Evolutionary conservation across 805 yeast genomes (phyloP).

Genomic region (Deakozyma indianensis): DNA sequence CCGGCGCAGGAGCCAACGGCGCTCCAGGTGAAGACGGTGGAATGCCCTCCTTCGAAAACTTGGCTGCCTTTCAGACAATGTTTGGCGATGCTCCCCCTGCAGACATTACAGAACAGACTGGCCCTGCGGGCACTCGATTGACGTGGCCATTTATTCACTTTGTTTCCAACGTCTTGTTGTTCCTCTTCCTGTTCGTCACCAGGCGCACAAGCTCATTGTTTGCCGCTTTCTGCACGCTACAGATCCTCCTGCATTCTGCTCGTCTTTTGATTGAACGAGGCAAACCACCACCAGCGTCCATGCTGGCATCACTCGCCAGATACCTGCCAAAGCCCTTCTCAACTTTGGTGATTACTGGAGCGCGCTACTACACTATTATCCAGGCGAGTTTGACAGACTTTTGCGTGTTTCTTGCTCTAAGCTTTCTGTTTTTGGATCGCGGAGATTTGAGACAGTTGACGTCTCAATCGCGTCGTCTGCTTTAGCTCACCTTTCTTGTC

Average conservation of each 20-base stretch:
- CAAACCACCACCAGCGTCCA: conserved; percentile 10
- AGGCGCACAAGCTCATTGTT: not conserved
- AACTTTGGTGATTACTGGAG: conserved; percentile 9
- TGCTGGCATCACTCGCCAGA: conserved; percentile 8
- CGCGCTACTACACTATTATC: conserved; percentile 6
- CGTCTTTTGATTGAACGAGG: conserved; percentile 11
- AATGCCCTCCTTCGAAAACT: conserved; percentile 2
- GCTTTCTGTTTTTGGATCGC: not conserved
- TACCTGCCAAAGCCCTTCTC: conserved; percentile 13
- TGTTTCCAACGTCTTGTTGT: conserved; percentile 5
- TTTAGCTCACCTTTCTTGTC: too few species aligned
- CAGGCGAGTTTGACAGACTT: not conserved
- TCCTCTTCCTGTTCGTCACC: conserved; percentile 2
- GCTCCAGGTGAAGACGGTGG: not conserved
- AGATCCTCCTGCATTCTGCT: conserved; percentile 11
- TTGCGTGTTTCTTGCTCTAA: not conserved
- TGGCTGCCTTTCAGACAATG: conserved; percentile 5
- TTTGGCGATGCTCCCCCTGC: not conserved
- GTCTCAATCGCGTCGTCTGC: too few species aligned
- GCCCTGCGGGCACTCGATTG: not conserved
- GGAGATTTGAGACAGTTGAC: not conserved
- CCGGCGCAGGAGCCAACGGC: not conserved
- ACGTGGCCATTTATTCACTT: conserved; percentile 11
- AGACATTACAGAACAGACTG: conserved; percentile 1
- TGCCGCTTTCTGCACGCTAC: conserved; percentile 8